Percentiles rank a stretch among this genome's conserved stretches.
Conservation (phyloP, 148 eudicot species). For the Cornus kousa region DNA sequence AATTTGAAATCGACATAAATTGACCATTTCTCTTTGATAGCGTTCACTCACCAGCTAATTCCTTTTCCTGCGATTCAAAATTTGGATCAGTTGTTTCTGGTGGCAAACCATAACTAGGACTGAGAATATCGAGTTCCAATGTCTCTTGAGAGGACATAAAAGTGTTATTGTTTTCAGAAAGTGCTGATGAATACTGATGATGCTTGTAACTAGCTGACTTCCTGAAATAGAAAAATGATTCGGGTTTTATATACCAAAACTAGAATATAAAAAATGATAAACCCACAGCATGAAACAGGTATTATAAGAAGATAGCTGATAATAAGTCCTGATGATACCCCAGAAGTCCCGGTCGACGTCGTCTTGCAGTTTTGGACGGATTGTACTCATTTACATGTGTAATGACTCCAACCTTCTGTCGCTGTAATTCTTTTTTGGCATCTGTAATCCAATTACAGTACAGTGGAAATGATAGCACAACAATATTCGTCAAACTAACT, state of each 20-base stretch:
- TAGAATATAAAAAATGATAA: background rate
- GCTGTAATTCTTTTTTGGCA: conserved; percentile 54
- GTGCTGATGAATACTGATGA: conserved; percentile 22
- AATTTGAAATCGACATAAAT: background rate
- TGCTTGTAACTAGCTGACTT: conserved; percentile 51
- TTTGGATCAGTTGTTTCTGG: conserved; percentile 26
- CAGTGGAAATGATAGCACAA: conserved; percentile 1
- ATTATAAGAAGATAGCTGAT: background rate
- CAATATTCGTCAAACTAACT: conserved; percentile 4
- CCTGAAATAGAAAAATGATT: conserved; percentile 34
- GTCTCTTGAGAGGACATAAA: conserved; percentile 46
- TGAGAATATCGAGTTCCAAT: conserved; percentile 20
- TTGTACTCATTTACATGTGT: conserved; percentile 26
- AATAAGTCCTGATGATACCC: conserved; percentile 34
- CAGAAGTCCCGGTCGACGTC: conserved; percentile 52
- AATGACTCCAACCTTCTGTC: conserved; percentile 38
- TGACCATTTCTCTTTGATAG: background rate
- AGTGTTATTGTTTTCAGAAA: conserved; percentile 29
- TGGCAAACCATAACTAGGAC: conserved; percentile 18
- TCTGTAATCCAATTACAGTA: conserved; percentile 31
- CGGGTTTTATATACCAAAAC: background rate
- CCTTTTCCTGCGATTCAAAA: conserved; percentile 21
- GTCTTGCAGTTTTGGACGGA: conserved; percentile 27
- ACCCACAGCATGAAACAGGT: background rate
- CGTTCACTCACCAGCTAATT: conserved; percentile 39